Conservation (phyloP, 768 basidiomycete genomes). For the Trametes maxima region DNA sequence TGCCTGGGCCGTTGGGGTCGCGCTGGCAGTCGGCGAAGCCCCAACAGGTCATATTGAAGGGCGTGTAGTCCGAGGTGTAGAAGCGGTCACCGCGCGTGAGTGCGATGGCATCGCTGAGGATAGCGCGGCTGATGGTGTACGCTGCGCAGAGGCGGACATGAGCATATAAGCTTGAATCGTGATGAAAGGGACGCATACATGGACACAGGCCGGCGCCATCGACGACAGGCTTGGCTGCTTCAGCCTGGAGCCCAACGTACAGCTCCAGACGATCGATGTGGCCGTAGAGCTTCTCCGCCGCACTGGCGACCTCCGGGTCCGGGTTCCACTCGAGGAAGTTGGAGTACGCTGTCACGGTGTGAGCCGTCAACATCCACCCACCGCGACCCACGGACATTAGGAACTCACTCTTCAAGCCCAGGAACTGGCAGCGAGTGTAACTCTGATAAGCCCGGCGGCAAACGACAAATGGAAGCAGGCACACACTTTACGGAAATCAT, state of each 20-base stretch:
- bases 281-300: constrained; percentile 79
- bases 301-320: constrained; percentile 62
- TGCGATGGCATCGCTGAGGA: constrained; percentile 84
- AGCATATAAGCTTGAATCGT: background rate
- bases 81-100: constrained; percentile 84
- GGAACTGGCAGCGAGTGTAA: constrained; percentile 45
- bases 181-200: constrained; percentile 42
- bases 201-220: constrained; percentile 87
- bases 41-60: constrained; percentile 81
- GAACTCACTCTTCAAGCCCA: constrained; percentile 71
- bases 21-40: constrained; percentile 84
- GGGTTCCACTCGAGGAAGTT: constrained; percentile 85
- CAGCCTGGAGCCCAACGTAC: constrained; percentile 80
- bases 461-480: background rate
- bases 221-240: constrained; percentile 71
- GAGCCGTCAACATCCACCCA: background rate
- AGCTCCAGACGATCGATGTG: constrained; percentile 77
- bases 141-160: constrained; percentile 40
- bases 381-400: background rate
- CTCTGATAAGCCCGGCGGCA: too few relatives aligned
- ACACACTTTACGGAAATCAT: constrained; percentile 73
- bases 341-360: constrained; percentile 60
- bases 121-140: constrained; percentile 84
- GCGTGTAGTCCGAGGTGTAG: constrained; percentile 81
- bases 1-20: constrained; percentile 68